phyloP scores from a whole-genome alignment of 2,329 filamentous ascomycete species.

The Ophiosphaerella herpotricha region DNA sequence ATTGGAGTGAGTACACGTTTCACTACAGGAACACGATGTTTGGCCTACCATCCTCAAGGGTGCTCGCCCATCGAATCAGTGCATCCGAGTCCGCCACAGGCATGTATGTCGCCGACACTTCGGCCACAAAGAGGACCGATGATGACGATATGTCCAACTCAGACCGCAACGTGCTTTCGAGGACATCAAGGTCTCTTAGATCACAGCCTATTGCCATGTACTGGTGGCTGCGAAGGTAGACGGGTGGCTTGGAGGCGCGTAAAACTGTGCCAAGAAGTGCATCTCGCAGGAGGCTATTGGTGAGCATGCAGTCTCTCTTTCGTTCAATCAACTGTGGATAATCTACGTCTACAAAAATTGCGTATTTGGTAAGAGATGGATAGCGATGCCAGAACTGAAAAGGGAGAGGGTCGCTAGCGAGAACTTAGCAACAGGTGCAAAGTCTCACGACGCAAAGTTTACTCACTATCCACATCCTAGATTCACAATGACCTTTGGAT shows the following conservation, averaged over 20 bases:
- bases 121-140: conserved; percentile 78
- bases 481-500: conserved; percentile 76
- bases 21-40: background rate
- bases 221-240: conserved; percentile 58
- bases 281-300: conserved; percentile 53
- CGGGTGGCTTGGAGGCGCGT: conserved; percentile 31
- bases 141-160: conserved; percentile 63
- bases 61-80: conserved; percentile 78
- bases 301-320: conserved; percentile 71
- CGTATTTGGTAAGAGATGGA: conserved; percentile 59
- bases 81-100: conserved; percentile 71
- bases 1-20: conserved; percentile 14
- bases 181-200: conserved; percentile 66
- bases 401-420: conserved; percentile 76
- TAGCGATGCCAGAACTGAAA: conserved; percentile 80
- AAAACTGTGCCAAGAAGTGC: conserved; percentile 33
- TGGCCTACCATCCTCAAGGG: conserved; percentile 66
- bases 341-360: conserved; percentile 82
- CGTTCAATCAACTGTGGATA: conserved; percentile 78
- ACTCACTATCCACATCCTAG: conserved; percentile 88
- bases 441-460: conserved; percentile 23
- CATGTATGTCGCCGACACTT: conserved; percentile 94
- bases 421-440: conserved; percentile 18
- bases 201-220: conserved; percentile 86
- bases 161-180: conserved; percentile 64